Evolutionary conservation across 139 green algal genomes (phyloP), one percentile per base, ranked within the genome.

Genomic region (Volvox reticuliferus): DNA sequence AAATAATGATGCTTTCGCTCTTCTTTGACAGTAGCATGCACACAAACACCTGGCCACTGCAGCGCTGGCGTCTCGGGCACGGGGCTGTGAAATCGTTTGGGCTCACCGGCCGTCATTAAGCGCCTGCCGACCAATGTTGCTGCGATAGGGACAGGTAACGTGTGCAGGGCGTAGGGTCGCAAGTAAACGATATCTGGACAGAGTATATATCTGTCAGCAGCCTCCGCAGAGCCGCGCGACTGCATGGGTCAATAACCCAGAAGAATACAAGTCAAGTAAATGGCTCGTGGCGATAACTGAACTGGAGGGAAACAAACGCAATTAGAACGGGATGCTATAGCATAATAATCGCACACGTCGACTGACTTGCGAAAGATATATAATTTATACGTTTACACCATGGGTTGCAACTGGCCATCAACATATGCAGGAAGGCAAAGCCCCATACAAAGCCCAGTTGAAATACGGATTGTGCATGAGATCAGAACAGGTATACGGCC

Each of bases 81-180:
- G 78, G 36, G 78, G 12, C 24, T 35, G 55, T n/a, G 24, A 24
- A n/a, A 55, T 55, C 44, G 12, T 88, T 76, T 30, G 82, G 44
- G 20, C 24, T 37, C 50, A n/a, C 22, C 63, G 55, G 55, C 82
- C 82, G 82, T 75, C 82, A 88, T 78, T 61, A 88, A 33, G 82
- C 82, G 35, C 82, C n/a, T 61, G 30, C 55, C 22, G 61, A 35
- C 21, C 71, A 79, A 30, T 20, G 71, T 79, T 79, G 71, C 71
- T 79, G 71, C 21, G 65, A 55, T 55, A 55, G 44, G 44, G 9
- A 55, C 44, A 55, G 44, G 9, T 75, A 12, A 14, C 22, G 67
- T 75, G 67, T 26, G 6, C 12, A 75, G 67, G 22, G 67, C 22
- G 67, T 14, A 12, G 12, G 22, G 67, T 5, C 22, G 67, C 67